Evolutionary conservation across 176 grass and related monocot genomes (phyloP).

Genomic region (Musa acuminata): DNA sequence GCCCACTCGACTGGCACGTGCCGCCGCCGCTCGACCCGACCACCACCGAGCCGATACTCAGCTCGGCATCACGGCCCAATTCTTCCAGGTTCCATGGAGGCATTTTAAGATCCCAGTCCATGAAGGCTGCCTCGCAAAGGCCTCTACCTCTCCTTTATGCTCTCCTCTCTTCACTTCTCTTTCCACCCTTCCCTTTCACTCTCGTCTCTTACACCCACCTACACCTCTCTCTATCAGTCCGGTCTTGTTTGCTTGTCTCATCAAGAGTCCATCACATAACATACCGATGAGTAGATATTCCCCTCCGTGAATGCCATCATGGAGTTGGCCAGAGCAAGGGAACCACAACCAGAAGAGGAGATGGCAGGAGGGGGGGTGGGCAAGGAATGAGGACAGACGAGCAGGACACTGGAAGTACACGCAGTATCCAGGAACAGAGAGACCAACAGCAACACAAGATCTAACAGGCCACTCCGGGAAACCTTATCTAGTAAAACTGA

Average conservation of each 20-base stretch:
- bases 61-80: not conserved
- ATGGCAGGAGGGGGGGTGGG: not conserved
- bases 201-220: not conserved
- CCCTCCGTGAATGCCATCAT: constrained; percentile 1
- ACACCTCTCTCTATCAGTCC: constrained; percentile 5
- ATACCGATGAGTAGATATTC: not conserved
- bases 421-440: not conserved
- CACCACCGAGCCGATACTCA: constrained; percentile 36
- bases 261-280: not conserved
- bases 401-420: not conserved
- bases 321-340: not conserved
- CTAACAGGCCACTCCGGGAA: not conserved
- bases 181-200: not conserved
- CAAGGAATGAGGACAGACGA: not conserved
- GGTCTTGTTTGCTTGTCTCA: not conserved
- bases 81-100: constrained; percentile 34
- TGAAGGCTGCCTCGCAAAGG: constrained; percentile 1
- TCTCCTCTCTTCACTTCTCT: constrained; percentile 7
- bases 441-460: constrained; percentile 2
- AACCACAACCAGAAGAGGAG: not conserved
- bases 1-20: constrained; percentile 3
- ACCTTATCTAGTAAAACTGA: not conserved
- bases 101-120: constrained; percentile 79
- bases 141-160: not conserved
- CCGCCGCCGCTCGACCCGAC: constrained; percentile 18